Percentiles rank a stretch among this genome's conserved stretches.
Evolutionary conservation across 352 stramenopile species (phyloP).

Genomic region (Phytopythium oedochilum): DNA sequence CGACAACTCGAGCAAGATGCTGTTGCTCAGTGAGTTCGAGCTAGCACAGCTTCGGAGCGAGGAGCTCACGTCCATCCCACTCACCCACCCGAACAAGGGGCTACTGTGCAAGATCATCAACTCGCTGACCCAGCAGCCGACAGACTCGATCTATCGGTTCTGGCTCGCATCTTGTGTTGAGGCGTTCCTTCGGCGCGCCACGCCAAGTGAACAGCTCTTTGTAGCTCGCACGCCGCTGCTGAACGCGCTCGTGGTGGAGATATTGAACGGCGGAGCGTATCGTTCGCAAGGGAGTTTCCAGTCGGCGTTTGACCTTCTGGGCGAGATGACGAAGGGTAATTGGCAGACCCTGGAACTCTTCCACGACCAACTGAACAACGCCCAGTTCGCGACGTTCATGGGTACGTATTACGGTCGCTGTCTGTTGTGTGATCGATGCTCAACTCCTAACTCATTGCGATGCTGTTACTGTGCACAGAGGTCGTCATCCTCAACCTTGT

Average conservation of each 20-base stretch:
- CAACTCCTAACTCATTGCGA: conserved; percentile 4
- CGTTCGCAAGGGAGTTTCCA: conserved; percentile 91
- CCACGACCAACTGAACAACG: conserved; percentile 78
- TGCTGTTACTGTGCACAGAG: conserved; percentile 35
- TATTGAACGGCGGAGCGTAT: conserved; percentile 76
- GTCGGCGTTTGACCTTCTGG: conserved; percentile 94
- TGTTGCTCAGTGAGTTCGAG: conserved; percentile 73
- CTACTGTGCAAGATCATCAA: conserved; percentile 90
- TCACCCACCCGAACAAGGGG: conserved; percentile 69
- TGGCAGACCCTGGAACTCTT: conserved; percentile 87
- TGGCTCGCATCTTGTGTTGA: conserved; percentile 96
- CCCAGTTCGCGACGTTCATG: conserved; percentile 91
- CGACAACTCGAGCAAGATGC: conserved; percentile 74
- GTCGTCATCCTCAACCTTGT: conserved; percentile 93
- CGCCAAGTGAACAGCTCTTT: conserved; percentile 88
- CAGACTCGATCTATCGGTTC: conserved; percentile 94
- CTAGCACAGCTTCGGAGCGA: conserved; percentile 43
- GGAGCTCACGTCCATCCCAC: conserved; percentile 43
- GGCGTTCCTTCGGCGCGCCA: conserved; percentile 89
- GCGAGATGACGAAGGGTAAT: conserved; percentile 95
- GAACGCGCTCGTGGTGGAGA: conserved; percentile 83
- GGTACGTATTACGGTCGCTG: conserved; percentile 24
- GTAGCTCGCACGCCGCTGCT: conserved; percentile 87
- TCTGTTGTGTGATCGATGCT: background rate
- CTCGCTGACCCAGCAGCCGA: conserved; percentile 86